Percentiles rank a stretch among this genome's conserved stretches.
These are phyloP conservation scores for Vaccinium vitisidaea DNA, from an alignment of 148 eudicot genomes.

Conservation along the genomic window DNA sequence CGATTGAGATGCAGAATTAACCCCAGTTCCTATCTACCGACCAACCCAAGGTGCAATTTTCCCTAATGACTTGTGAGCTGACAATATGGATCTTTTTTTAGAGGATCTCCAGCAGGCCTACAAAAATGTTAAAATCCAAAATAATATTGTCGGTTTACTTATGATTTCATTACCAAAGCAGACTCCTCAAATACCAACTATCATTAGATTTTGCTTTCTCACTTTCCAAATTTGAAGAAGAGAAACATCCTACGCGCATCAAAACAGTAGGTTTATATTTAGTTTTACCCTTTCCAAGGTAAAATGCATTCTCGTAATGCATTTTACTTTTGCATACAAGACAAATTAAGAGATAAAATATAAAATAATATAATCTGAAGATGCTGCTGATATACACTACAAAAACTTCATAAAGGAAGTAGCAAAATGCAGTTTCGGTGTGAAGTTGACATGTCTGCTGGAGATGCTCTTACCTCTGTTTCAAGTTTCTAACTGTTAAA, in stretches of 20 bases:
- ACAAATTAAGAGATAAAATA: neutral
- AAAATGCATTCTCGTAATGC: neutral
- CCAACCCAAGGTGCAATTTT: slow-evolving; percentile 62
- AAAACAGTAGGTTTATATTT: neutral
- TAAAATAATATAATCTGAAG: neutral
- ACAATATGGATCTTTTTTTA: neutral
- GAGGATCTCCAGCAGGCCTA: slow-evolving; percentile 1
- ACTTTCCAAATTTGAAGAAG: neutral
- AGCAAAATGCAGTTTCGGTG: neutral
- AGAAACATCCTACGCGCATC: neutral
- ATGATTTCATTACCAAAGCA: neutral
- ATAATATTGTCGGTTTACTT: neutral
- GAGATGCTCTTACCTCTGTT: neutral
- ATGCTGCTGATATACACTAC: neutral
- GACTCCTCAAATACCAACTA: neutral
- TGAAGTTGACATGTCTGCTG: neutral
- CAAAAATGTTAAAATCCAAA: neutral
- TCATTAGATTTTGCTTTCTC: neutral
- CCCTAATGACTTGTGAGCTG: neutral
- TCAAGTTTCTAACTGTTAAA: neutral
- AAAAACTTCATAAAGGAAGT: neutral
- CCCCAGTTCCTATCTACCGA: slow-evolving; percentile 67
- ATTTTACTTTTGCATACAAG: neutral
- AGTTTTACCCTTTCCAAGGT: neutral
- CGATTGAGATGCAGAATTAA: slow-evolving; percentile 75